Base-by-base conservation (phyloP, 2,329 filamentous ascomycete species). In the Emergomyces orientalis region DNA sequence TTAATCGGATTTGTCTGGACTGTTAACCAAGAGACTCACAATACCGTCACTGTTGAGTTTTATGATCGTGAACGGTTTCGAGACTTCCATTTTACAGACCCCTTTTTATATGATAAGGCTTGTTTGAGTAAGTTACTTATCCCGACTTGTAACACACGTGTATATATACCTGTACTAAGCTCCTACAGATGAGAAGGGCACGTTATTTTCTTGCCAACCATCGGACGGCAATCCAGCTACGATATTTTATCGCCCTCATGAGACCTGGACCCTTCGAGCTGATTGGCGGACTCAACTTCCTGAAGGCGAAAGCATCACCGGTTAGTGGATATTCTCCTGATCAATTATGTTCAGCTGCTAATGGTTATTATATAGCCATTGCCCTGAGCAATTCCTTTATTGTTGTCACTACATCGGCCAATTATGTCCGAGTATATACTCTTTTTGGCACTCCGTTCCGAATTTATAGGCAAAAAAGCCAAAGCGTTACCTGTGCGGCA, bases 61-160 rank as follows among this genome's bases (percentile, higher is more conserved):
- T 97, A 97, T 73, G 95, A 99, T 74, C 88, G 91, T 63, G 91
- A 96, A 68, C 87, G 89, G 64, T 89, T 96, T 73, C 85, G 93
- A 57, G 91, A 97, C 74, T 97, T 97, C 70, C 94, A 97, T 78
- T 97, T 99, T 74, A 97, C 92, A 14, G 94, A 99, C 73, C 93
- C 91, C 0, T 97, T 91, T 72, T 82, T 91, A 3, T 97, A 97
- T 76, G 94, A 99, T 77, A 97, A 96, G 75, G 93, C 94, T 25
- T 97, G 93, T 71, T 80, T 99, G 7, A 90, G 79, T 79, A 63
- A 87, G 76, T 75, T 61, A 57, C 55, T 13, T 63, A 41, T 37
- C 55, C 62, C 17, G 19, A 45, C 14, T 45, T 14, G 3, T 22
- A 11, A 32, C 9, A 17, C 22, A 37, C 34, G 14, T 30, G 14